Conservation (phyloP, 257 asterid genomes). For the Nicotiana attenuata region DNA sequence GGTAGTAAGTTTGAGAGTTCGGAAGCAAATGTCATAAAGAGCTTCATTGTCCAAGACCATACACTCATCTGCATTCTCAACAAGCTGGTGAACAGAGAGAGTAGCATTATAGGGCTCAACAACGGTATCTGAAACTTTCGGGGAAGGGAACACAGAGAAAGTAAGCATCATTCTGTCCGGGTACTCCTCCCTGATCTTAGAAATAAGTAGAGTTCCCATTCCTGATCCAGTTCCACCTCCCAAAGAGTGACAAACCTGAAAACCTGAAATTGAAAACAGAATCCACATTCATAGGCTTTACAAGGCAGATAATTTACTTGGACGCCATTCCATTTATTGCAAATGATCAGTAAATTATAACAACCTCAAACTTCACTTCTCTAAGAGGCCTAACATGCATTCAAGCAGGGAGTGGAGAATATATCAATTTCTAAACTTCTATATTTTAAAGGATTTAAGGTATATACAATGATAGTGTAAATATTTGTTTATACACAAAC, state of each 20-base stretch:
- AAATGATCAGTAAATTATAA: not conserved
- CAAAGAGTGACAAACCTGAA: constrained; percentile 74
- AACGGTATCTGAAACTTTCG: constrained; percentile 75
- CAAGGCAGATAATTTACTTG: not conserved
- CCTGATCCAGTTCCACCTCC: constrained; percentile 94
- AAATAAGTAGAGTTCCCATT: constrained; percentile 77
- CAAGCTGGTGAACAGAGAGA: constrained; percentile 74
- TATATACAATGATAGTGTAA: too few relatives aligned
- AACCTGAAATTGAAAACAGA: constrained; percentile 34
- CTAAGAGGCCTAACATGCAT: not conserved
- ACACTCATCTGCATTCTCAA: constrained; percentile 77
- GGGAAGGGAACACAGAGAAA: constrained; percentile 78
- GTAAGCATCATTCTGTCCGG: constrained; percentile 87
- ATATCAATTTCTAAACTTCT: not conserved
- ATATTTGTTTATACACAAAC: too few relatives aligned
- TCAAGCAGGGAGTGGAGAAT: not conserved
- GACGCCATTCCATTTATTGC: not conserved
- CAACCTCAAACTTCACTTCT: not conserved
- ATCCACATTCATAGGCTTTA: not conserved
- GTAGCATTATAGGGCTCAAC: constrained; percentile 84
- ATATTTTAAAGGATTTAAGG: not conserved
- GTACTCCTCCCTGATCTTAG: constrained; percentile 76
- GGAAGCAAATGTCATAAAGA: constrained; percentile 63
- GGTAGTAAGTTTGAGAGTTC: constrained; percentile 67
- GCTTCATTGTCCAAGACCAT: constrained; percentile 82